Percentiles rank a stretch among this genome's conserved stretches.
Evolutionary conservation across 2,329 filamentous ascomycete genomes (phyloP).

Genomic region (Fusarium sp.): DNA sequence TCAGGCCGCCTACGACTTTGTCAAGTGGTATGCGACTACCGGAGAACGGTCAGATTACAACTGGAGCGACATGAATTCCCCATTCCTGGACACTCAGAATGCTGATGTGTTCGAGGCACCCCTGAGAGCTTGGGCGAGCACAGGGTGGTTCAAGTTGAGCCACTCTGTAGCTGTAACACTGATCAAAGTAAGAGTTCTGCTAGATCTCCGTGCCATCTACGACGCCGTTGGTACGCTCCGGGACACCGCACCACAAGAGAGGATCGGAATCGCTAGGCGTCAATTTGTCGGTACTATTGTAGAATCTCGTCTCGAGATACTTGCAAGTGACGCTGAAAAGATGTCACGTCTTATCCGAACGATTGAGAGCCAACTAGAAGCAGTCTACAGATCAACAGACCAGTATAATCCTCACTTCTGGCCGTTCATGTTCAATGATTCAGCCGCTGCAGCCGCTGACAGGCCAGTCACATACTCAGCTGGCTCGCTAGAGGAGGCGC

Average conservation of each 20-base stretch:
- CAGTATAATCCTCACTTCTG: slow-evolving; percentile 38
- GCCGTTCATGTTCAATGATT: slow-evolving; percentile 23
- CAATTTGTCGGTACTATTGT: slow-evolving; percentile 32
- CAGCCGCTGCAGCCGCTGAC: background rate
- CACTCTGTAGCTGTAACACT: slow-evolving; percentile 32
- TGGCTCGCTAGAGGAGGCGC: slow-evolving; percentile 31
- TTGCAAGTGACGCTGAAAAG: slow-evolving; percentile 9
- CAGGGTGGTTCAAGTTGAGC: slow-evolving; percentile 22
- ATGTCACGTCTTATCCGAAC: slow-evolving; percentile 1
- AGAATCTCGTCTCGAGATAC: slow-evolving; percentile 10
- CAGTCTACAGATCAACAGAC: slow-evolving; percentile 22
- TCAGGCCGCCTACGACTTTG: slow-evolving; percentile 64
- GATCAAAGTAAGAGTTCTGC: slow-evolving; percentile 44
- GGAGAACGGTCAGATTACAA: slow-evolving; percentile 30
- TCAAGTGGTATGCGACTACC: slow-evolving; percentile 53
- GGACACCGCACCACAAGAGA: slow-evolving; percentile 32
- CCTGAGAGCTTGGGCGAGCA: background rate
- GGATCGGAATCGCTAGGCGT: slow-evolving; percentile 33
- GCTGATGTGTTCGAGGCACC: slow-evolving; percentile 59
- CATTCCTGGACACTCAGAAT: slow-evolving; percentile 53
- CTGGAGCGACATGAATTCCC: slow-evolving; percentile 34
- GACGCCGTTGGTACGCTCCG: slow-evolving; percentile 21
- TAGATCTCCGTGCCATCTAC: slow-evolving; percentile 39
- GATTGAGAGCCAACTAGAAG: slow-evolving; percentile 32
- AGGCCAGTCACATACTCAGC: slow-evolving; percentile 20